Evolutionary conservation across 805 yeast species (phyloP).

Genomic region (Starmerella sirachaensis): DNA sequence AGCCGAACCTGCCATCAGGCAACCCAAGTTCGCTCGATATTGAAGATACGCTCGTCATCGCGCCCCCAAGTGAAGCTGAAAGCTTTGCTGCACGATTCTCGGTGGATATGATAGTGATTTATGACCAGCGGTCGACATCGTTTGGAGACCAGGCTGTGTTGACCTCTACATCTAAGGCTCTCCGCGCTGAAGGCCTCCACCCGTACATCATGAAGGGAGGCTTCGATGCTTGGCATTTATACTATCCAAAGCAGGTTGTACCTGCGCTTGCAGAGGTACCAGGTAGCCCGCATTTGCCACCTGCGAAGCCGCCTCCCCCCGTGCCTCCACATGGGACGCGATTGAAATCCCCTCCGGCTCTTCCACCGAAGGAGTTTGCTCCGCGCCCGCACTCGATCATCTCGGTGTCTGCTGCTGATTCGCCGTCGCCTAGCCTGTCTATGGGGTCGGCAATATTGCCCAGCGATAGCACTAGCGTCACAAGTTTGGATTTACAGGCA

Average conservation of each 20-base stretch:
- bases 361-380: slow-evolving; percentile 1
- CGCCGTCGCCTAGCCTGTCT: too few species aligned
- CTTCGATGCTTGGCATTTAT: slow-evolving; percentile 32
- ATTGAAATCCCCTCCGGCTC: not conserved
- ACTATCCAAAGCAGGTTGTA: too few species aligned
- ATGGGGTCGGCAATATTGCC: too few species aligned
- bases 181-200: slow-evolving; percentile 33
- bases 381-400: too few species aligned
- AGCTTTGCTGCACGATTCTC: slow-evolving; percentile 41
- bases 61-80: slow-evolving; percentile 44
- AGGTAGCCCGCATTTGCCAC: slow-evolving; percentile 2
- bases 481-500: too few species aligned
- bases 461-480: too few species aligned
- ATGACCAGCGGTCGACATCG: slow-evolving; percentile 35
- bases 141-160: slow-evolving; percentile 24
- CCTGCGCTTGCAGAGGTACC: too few species aligned
- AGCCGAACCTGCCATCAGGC: slow-evolving; percentile 48
- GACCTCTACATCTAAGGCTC: slow-evolving; percentile 30
- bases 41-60: slow-evolving; percentile 46
- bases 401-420: too few species aligned
- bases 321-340: slow-evolving; percentile 4
- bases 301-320: slow-evolving; percentile 8
- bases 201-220: slow-evolving; percentile 44
- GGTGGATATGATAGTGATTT: slow-evolving; percentile 54
- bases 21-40: slow-evolving; percentile 51